These are phyloP conservation scores for Paecilomyces dactylethromorphus DNA, from an alignment of 2,329 filamentous ascomycete genomes.

Conservation along the genomic window DNA sequence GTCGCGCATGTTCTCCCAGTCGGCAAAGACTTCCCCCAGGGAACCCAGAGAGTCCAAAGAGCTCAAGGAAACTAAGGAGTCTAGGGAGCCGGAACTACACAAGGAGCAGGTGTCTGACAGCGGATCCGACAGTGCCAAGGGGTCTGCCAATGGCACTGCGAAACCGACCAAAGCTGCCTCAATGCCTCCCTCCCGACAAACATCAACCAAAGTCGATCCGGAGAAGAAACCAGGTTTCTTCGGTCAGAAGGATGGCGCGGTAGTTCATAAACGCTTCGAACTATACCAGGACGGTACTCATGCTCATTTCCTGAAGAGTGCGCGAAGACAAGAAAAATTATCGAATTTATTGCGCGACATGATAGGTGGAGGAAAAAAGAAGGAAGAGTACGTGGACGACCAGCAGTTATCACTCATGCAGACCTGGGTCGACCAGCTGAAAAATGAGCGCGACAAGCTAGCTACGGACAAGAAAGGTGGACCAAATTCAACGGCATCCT, in stretches of 20 bases:
- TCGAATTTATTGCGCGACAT: slow-evolving; percentile 85
- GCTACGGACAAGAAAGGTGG: slow-evolving; percentile 71
- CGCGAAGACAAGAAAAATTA: slow-evolving; percentile 89
- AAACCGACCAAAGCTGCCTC: slow-evolving; percentile 19
- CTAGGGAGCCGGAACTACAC: slow-evolving; percentile 18
- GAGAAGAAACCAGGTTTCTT: slow-evolving; percentile 18
- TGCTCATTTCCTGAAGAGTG: slow-evolving; percentile 81
- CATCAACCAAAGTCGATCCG: slow-evolving; percentile 25
- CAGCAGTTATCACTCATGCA: slow-evolving; percentile 88
- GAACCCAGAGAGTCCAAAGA: slow-evolving; percentile 7
- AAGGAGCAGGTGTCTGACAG: slow-evolving; percentile 30
- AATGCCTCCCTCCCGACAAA: slow-evolving; percentile 26
- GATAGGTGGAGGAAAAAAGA: slow-evolving; percentile 73
- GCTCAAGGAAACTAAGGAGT: slow-evolving; percentile 9
- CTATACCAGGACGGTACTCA: slow-evolving; percentile 62
- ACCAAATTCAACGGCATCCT: slow-evolving; percentile 65
- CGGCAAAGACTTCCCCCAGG: slow-evolving; percentile 28
- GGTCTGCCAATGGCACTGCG: slow-evolving; percentile 22
- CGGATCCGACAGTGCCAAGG: slow-evolving; percentile 29
- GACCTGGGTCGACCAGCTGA: slow-evolving; percentile 90
- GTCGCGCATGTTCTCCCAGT: slow-evolving; percentile 41
- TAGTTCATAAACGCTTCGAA: slow-evolving; percentile 48
- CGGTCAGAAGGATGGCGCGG: slow-evolving; percentile 26
- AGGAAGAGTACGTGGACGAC: slow-evolving; percentile 52
- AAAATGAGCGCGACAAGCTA: slow-evolving; percentile 73